phyloP scores from a whole-genome alignment of 805 yeast species.

The Candida maris region DNA sequence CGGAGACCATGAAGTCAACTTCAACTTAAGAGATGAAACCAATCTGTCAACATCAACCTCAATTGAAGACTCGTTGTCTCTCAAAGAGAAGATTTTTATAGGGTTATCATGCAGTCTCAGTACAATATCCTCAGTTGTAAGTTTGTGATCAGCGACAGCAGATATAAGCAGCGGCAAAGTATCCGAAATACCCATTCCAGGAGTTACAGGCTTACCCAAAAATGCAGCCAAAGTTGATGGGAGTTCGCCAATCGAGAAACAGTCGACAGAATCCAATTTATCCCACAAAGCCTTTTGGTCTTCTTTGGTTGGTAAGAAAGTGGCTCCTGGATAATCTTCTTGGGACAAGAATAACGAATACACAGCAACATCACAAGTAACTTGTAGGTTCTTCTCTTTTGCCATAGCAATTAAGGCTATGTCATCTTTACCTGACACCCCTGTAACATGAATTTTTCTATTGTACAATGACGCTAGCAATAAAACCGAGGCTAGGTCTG shows the following conservation, averaged over 20 bases:
- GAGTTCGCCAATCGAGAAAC: constrained; percentile 78
- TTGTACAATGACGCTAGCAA: constrained; percentile 83
- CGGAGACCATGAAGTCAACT: constrained; percentile 49
- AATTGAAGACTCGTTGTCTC: constrained; percentile 73
- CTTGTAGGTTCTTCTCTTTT: constrained; percentile 73
- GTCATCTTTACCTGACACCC: constrained; percentile 77
- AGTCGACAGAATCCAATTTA: constrained; percentile 67
- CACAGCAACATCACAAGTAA: constrained; percentile 87
- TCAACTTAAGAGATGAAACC: constrained; percentile 37
- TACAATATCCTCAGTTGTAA: constrained; percentile 70
- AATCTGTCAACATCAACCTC: constrained; percentile 81
- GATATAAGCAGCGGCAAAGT: constrained; percentile 76
- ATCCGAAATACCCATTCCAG: constrained; percentile 79
- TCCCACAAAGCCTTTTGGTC: constrained; percentile 85
- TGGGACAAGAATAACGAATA: constrained; percentile 73
- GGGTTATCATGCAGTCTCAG: constrained; percentile 78
- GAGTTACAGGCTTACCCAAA: constrained; percentile 53
- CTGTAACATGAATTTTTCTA: constrained; percentile 84
- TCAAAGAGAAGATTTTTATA: constrained; percentile 73
- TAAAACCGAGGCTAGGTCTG: constrained; percentile 89
- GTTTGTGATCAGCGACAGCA: constrained; percentile 70
- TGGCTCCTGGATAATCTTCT: constrained; percentile 66
- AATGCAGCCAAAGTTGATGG: constrained; percentile 72
- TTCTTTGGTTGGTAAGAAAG: constrained; percentile 71
- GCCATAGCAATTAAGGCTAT: constrained; percentile 80